phyloP scores from a whole-genome alignment of 1,139 yeast species.

The Nakaseomyces kungkrabaensis region DNA sequence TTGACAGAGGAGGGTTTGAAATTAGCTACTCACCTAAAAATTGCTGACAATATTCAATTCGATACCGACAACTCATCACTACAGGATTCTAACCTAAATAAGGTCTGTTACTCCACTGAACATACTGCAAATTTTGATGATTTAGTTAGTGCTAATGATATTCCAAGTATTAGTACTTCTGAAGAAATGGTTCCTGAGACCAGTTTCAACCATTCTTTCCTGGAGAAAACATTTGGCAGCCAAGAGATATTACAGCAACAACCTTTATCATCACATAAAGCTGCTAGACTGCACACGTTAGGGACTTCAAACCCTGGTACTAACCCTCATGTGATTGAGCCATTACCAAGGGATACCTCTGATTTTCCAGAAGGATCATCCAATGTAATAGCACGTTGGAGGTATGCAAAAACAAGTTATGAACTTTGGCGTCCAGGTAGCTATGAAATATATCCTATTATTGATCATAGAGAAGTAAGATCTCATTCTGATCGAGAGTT shows the following conservation, averaged over 20 bases:
- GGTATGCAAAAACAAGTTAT: slow-evolving; percentile 24
- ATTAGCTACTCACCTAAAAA: slow-evolving; percentile 50
- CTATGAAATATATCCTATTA: slow-evolving; percentile 50
- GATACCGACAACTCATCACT: slow-evolving; percentile 15
- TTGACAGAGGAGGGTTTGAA: slow-evolving; percentile 66
- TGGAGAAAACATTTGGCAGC: slow-evolving; percentile 1
- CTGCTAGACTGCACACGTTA: not conserved
- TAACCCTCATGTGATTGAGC: not conserved
- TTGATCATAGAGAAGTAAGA: slow-evolving; percentile 76
- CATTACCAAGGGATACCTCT: slow-evolving; percentile 3
- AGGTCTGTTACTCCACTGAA: not conserved
- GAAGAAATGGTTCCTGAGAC: not conserved
- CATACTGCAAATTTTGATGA: slow-evolving; percentile 1
- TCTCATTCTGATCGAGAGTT: slow-evolving; percentile 55
- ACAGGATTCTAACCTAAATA: not conserved
- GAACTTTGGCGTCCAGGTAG: slow-evolving; percentile 43
- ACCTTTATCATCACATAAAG: not conserved
- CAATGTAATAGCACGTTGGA: slow-evolving; percentile 12
- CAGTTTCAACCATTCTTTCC: not conserved
- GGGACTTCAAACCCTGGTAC: not conserved
- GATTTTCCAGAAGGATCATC: not conserved
- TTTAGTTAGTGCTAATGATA: not conserved
- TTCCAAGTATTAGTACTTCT: not conserved
- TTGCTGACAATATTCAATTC: slow-evolving; percentile 34
- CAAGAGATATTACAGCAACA: not conserved